Base-by-base conservation (phyloP, 225 moss, liverwort and hornwort genomes). In the Climacium dendroides region DNA sequence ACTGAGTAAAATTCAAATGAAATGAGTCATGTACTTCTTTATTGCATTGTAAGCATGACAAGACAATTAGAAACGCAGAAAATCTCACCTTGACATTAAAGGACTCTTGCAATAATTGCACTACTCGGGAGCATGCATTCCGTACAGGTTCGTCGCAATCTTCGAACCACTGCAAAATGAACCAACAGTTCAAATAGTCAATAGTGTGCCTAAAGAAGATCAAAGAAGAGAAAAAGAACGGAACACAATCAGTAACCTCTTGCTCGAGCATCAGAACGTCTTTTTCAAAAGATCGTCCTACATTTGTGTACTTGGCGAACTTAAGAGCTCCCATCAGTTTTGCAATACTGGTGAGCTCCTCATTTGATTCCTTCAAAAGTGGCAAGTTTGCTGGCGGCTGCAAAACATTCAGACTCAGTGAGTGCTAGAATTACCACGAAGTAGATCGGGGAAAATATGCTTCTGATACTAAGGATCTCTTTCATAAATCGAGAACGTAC, bases 341-440 rank as follows among this genome's bases (percentile, higher is more conserved):
- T 39, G 88, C 87, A 78, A 84, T 86, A 80, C 93, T 93, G 25
- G 73, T 86, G 81, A 90, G 78, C 28, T 90, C 92, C 52, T 87
- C 82, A 72, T 86, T 80, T 60, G 84, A 88, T 54, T 92, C 94
- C 90, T 78, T 93, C 28, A 96, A 90, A 34, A 93, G n/a, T 13
- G 98, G 98, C 83, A 98, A 89, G 74, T 94, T 94, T 79, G 96
- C 92, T 65, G 95, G 89, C 63, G 98, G 96, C 98, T 97, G 88
- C 85, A 89, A 65, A 87, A 74, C 37, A 72, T 70, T 45, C 19
- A 74, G 25, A 29, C 23, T 78, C 52, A 81, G 84, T 70, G 20
- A 88, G 41, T 48, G 72, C 75, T 54, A 54, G 39, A n/a, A 73
- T 60, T 73, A 34, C 16, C 13, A 9, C 37, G 41, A 54, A 84